A percentile compares a stretch with the other conserved stretches of the same genome.
Conservation (phyloP, 2,329 filamentous ascomycete genomes). For the Nothopassalora personata region DNA sequence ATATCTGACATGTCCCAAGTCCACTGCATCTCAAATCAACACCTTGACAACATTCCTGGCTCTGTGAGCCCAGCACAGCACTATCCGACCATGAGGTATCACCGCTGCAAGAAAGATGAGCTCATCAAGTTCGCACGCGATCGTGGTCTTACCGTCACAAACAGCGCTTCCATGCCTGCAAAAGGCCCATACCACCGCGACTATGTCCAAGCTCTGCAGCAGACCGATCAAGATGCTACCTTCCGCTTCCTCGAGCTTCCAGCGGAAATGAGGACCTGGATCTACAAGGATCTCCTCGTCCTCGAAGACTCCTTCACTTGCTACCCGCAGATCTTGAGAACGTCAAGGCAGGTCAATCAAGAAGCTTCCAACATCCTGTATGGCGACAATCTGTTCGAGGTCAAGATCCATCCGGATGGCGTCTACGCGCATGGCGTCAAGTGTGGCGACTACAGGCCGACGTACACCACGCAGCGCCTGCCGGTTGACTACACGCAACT, state of each 20-base stretch:
- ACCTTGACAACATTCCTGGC: background rate
- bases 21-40: background rate
- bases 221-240: conserved; percentile 6
- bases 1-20: background rate
- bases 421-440: conserved; percentile 9
- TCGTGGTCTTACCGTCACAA: conserved; percentile 1
- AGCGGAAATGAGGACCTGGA: background rate
- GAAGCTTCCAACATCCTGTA: conserved; percentile 44
- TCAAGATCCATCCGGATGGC: conserved; percentile 30
- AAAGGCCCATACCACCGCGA: conserved; percentile 3
- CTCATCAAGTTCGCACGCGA: conserved; percentile 9
- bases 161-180: background rate
- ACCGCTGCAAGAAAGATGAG: conserved; percentile 10
- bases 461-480: background rate
- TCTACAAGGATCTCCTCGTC: conserved; percentile 2
- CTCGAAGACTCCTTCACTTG: background rate
- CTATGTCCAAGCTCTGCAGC: conserved; percentile 7
- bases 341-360: conserved; percentile 35
- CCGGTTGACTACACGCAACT: background rate
- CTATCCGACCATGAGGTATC: conserved; percentile 6
- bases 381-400: conserved; percentile 43
- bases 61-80: background rate
- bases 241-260: conserved; percentile 13
- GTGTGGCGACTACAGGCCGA: conserved; percentile 2
- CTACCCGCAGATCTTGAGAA: conserved; percentile 34